Conservation (phyloP, 2,329 filamentous ascomycete species). For the Malbranchea zuffiana region DNA sequence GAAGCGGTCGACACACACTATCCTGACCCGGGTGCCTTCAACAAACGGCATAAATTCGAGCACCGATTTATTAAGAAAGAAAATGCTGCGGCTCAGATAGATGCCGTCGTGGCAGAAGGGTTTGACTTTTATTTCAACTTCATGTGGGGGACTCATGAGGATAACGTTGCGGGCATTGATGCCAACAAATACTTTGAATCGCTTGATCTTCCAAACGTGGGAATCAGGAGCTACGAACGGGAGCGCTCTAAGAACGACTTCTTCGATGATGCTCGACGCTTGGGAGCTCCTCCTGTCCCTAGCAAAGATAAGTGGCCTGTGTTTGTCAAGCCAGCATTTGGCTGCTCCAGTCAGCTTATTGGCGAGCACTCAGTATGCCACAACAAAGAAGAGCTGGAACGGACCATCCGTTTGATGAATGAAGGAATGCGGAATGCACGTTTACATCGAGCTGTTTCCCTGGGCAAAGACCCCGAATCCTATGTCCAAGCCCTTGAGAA, state of each 20-base stretch:
- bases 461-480: conserved; percentile 6
- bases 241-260: conserved; percentile 17
- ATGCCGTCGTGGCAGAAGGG: conserved; percentile 14
- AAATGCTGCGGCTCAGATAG: conserved; percentile 17
- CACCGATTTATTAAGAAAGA: conserved; percentile 17
- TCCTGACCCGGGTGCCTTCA: conserved; percentile 13
- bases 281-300: conserved; percentile 15
- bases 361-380: conserved; percentile 16
- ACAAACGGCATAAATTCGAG: conserved; percentile 16
- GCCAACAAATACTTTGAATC: conserved; percentile 18
- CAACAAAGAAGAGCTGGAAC: conserved; percentile 12
- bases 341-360: conserved; percentile 17
- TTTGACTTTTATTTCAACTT: conserved; percentile 21
- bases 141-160: conserved; percentile 19
- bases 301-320: conserved; percentile 14
- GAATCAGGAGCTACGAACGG: conserved; percentile 16
- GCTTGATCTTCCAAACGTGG: conserved; percentile 14
- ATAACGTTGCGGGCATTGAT: conserved; percentile 17
- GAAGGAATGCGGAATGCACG: conserved; percentile 10
- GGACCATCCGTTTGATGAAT: conserved; percentile 11
- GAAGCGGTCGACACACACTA: conserved; percentile 6
- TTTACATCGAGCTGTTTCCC: conserved; percentile 4
- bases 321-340: conserved; percentile 18
- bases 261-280: conserved; percentile 13
- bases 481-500: conserved; percentile 11